Conservation (phyloP, 345 rosid genomes). For the Populus tremula region DNA sequence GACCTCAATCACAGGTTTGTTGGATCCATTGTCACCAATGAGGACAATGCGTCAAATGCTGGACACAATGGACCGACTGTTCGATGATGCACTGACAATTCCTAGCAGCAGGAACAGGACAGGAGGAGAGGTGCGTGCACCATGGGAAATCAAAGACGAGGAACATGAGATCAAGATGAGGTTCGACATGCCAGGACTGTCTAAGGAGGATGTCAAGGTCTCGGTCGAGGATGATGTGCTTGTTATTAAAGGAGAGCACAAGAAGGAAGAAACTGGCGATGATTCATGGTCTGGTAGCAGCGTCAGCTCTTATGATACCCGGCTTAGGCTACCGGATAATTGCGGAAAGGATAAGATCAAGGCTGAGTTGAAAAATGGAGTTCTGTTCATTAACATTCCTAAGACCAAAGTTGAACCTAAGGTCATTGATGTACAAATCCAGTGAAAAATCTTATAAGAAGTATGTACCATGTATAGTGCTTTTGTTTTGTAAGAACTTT, state of each 20-base stretch:
- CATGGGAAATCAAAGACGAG: conserved; percentile 83
- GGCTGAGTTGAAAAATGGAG: conserved; percentile 46
- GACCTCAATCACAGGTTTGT: conserved; percentile 37
- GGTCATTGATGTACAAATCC: conserved; percentile 12
- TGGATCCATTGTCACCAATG: conserved; percentile 73
- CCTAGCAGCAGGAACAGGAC: conserved; percentile 32
- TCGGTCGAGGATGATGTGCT: conserved; percentile 62
- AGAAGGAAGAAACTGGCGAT: conserved; percentile 16
- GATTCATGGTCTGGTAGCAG: conserved; percentile 15
- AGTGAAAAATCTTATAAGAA: neutral
- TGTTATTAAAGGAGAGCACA: conserved; percentile 60
- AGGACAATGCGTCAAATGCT: conserved; percentile 79
- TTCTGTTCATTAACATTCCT: conserved; percentile 58
- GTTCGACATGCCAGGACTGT: conserved; percentile 82
- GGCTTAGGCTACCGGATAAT: conserved; percentile 13
- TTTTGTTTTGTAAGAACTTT: neutral
- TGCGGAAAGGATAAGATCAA: conserved; percentile 14
- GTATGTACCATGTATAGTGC: neutral
- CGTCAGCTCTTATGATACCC: conserved; percentile 18
- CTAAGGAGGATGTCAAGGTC: conserved; percentile 71
- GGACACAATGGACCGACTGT: conserved; percentile 67
- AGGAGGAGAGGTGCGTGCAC: conserved; percentile 45
- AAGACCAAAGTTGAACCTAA: conserved; percentile 32
- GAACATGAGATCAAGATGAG: conserved; percentile 75
- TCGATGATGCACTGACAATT: conserved; percentile 48